Evolutionary conservation across 2,329 filamentous ascomycete species (phyloP), one percentile per base, ranked within the genome.

Genomic region (Ilyonectria sp.): DNA sequence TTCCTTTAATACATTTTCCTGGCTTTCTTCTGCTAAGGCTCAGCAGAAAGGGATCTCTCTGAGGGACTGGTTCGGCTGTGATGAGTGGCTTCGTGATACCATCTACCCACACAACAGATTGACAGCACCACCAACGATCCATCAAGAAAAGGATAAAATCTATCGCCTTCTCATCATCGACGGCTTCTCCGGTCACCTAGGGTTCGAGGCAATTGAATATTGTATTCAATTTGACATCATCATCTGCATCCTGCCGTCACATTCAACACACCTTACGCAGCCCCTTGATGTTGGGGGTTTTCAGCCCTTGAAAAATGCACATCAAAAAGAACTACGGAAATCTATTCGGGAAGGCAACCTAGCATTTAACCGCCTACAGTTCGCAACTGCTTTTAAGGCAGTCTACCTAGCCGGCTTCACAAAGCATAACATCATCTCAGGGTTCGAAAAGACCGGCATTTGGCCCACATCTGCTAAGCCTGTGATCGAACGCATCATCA

Each of bases 11-110:
- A 6, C n/a, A 4, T 46, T 43, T 46, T 44, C 35, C 17, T 57
- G 23, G 40, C 31, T 43, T 21, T 46, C 52, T 10, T 59, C 62
- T 40, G n/a, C 37, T 3, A 7, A 11, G 7, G 54, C 33, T 3
- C 31, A 59, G 26, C 9, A 17, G 21, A 35, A 35, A 43, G 35
- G 33, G 19, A 29, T 47, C 26, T 19, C 47, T 21, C 17, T 54
- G 26, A 21, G 33, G 6, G 49, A 55, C 23, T 61, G 26, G 59
- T 61, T 61, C 23, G 26, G 49, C 37, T 61, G 40, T 33, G 37
- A 37, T 26, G 50, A 61, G 49, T 55, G 11, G 33, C 49, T 61
- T 43, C 29, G 40, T 31, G 37, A 26, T 57, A 2, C 6, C 11
- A 4, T 17, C n/a, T 10, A 31, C 15, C 11, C 37, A 11, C 23